Evolutionary conservation across 257 asterid species (phyloP).

Genomic region (Nicotiana benthamiana): DNA sequence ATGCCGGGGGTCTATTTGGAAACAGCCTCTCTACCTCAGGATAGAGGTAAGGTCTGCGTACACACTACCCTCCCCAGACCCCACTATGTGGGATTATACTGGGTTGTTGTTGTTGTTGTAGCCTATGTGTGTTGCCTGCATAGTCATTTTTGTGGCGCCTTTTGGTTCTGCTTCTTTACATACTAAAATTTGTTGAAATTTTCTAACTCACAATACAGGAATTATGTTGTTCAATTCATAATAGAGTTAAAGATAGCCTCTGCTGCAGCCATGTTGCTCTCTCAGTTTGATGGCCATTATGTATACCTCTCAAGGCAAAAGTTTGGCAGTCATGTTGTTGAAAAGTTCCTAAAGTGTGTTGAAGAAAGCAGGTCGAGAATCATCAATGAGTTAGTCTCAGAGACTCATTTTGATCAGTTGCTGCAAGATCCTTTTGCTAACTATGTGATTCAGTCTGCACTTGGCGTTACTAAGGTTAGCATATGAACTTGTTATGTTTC

Average conservation of each 20-base stretch:
- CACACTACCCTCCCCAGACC: too few species aligned
- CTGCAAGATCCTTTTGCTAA: conserved; percentile 41
- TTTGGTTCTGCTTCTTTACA: not conserved
- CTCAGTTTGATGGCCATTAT: conserved; percentile 29
- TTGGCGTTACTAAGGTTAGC: conserved; percentile 30
- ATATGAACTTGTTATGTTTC: not conserved
- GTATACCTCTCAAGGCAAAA: conserved; percentile 34
- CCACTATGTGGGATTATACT: too few species aligned
- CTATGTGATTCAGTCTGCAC: conserved; percentile 41
- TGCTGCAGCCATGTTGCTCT: conserved; percentile 20
- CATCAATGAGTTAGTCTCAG: conserved; percentile 24
- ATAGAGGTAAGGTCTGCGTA: too few species aligned
- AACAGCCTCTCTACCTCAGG: too few species aligned
- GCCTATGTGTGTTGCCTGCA: not conserved
- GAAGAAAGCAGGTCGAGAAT: conserved; percentile 20
- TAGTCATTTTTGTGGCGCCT: not conserved
- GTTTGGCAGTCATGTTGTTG: conserved; percentile 42
- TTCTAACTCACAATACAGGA: conserved; percentile 20
- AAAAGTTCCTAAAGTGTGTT: conserved; percentile 24
- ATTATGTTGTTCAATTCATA: conserved; percentile 40
- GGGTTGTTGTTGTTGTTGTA: too few species aligned
- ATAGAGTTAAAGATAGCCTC: conserved; percentile 29
- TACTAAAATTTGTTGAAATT: not conserved
- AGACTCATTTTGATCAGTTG: conserved; percentile 25
- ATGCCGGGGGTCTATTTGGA: too few species aligned